Conservation (phyloP, 441 rosid genomes). For the Eutrema salsugineum region DNA sequence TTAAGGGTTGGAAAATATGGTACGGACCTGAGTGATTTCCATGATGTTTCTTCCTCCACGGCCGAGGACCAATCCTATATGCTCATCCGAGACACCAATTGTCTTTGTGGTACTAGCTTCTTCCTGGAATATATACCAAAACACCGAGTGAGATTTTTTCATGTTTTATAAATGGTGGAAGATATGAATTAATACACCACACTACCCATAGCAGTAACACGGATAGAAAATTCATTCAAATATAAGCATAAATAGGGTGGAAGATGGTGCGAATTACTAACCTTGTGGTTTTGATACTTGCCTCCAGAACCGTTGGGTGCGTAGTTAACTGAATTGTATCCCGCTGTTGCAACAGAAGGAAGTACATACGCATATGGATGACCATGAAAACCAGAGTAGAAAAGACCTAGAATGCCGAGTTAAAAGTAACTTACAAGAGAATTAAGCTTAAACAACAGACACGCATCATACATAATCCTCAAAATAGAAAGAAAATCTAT, state of each 20-base stretch:
- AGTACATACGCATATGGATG: constrained; percentile 59
- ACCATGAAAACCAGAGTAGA: constrained; percentile 70
- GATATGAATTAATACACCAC: not conserved
- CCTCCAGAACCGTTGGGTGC: constrained; percentile 73
- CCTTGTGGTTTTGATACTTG: constrained; percentile 88
- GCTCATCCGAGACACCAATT: constrained; percentile 89
- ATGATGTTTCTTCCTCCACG: constrained; percentile 96
- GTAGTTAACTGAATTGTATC: constrained; percentile 63
- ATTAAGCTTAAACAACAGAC: constrained; percentile 28
- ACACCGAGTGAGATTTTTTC: not conserved
- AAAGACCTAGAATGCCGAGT: constrained; percentile 59
- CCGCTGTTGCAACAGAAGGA: constrained; percentile 82
- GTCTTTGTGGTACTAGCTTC: constrained; percentile 70
- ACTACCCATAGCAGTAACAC: not conserved
- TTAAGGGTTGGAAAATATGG: not conserved
- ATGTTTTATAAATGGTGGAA: not conserved
- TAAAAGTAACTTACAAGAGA: constrained; percentile 40
- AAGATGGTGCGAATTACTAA: constrained; percentile 32
- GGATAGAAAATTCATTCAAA: not conserved
- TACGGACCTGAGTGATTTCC: constrained; percentile 89
- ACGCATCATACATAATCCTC: not conserved
- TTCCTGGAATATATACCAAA: constrained; percentile 52
- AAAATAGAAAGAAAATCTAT: not conserved
- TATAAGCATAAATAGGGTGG: constrained; percentile 1
- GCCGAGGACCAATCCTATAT: constrained; percentile 90